These are phyloP conservation scores for Rhodotorula sp. DNA, from an alignment of 1,284 basidiomycete species.

Conservation along the genomic window DNA sequence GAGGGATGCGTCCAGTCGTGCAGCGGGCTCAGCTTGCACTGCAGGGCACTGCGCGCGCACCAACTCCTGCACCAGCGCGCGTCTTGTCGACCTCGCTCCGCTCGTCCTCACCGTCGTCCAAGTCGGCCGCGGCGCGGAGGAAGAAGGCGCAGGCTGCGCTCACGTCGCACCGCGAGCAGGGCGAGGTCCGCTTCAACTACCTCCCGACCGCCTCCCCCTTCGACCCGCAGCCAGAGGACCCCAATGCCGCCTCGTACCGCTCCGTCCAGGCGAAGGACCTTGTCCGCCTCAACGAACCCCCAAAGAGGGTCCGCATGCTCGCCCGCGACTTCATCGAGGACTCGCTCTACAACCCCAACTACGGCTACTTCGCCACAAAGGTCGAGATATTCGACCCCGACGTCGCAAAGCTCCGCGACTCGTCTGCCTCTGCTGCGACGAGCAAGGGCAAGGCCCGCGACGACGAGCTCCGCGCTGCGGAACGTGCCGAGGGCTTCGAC, in stretches of 20 bases:
- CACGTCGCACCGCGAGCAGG: neutral
- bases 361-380: conserved; percentile 94
- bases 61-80: neutral
- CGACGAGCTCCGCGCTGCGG: conserved; percentile 30
- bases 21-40: neutral
- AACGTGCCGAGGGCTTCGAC: conserved; percentile 59
- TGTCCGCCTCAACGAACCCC: conserved; percentile 64
- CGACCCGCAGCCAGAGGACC: conserved; percentile 31
- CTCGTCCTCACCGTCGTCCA: neutral
- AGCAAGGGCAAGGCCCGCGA: conserved; percentile 44
- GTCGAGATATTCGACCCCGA: conserved; percentile 80
- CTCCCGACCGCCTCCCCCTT: conserved; percentile 35
- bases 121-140: neutral
- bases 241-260: conserved; percentile 55
- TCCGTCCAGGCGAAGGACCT: conserved; percentile 75
- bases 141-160: neutral
- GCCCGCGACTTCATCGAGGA: conserved; percentile 97
- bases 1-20: neutral
- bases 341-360: conserved; percentile 92
- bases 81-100: neutral
- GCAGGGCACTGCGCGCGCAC: neutral
- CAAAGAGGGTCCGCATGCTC: conserved; percentile 85
- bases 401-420: neutral
- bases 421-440: conserved; percentile 22
- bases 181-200: conserved; percentile 41